phyloP scores from a whole-genome alignment of 192 early-diverging fungal species.

The Dissophora ornata region DNA sequence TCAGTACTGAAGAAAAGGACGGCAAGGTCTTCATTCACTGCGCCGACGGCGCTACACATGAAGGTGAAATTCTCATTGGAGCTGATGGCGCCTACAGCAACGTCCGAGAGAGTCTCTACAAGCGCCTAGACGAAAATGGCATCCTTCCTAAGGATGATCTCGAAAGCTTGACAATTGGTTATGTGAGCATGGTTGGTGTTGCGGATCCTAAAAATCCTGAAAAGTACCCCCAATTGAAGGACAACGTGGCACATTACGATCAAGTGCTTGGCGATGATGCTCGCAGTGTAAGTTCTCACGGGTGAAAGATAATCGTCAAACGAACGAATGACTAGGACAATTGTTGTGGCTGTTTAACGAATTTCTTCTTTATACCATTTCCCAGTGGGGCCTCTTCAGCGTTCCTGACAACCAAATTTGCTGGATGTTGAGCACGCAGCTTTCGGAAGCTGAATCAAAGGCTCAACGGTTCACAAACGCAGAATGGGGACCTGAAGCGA shows the following conservation, averaged over 20 bases:
- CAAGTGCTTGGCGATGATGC: neutral
- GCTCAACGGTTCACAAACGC: constrained; percentile 11
- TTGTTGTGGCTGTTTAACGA: too few relatives aligned
- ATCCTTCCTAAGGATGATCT: neutral
- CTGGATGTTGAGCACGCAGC: too few relatives aligned
- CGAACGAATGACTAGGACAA: too few relatives aligned
- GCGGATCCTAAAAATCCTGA: neutral
- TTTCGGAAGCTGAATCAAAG: constrained; percentile 1
- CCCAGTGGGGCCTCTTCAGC: constrained; percentile 8
- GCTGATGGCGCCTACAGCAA: too few relatives aligned
- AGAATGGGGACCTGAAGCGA: constrained; percentile 31
- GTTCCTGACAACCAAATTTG: constrained; percentile 16
- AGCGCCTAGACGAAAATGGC: neutral
- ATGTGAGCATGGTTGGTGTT: neutral
- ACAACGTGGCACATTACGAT: neutral
- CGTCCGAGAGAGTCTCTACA: neutral
- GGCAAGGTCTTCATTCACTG: constrained; percentile 7
- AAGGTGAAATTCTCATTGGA: too few relatives aligned
- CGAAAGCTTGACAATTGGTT: neutral
- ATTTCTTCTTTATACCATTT: too few relatives aligned
- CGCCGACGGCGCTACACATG: neutral
- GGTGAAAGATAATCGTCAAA: too few relatives aligned
- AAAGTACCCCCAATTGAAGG: neutral
- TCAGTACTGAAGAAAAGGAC: neutral
- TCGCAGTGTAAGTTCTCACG: neutral